Evolutionary conservation across 2,329 filamentous ascomycete species (phyloP).

Genomic region (Plenodomus tracheiphilus): DNA sequence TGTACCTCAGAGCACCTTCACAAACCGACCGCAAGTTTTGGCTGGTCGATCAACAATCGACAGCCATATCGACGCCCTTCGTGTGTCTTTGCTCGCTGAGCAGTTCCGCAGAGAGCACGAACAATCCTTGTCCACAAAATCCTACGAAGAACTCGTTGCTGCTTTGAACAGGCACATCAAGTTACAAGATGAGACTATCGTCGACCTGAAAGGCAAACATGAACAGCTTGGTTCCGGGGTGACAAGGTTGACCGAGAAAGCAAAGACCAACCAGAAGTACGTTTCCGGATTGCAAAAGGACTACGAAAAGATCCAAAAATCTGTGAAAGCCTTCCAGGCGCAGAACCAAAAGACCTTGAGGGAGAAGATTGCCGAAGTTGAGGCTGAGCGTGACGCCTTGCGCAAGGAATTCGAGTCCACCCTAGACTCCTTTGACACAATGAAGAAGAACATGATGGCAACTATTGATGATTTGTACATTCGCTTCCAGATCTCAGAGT

Average conservation of each 20-base stretch:
- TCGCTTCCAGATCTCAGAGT: slow-evolving; percentile 13
- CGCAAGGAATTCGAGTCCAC: slow-evolving; percentile 12
- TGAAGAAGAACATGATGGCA: slow-evolving; percentile 14
- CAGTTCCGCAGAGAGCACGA: slow-evolving; percentile 12
- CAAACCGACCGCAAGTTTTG: not conserved
- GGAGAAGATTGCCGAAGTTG: slow-evolving; percentile 21
- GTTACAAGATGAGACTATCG: slow-evolving; percentile 9
- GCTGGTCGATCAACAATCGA: slow-evolving; percentile 6
- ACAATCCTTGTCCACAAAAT: not conserved
- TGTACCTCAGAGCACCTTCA: not conserved
- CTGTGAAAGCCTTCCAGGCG: slow-evolving; percentile 8
- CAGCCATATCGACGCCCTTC: slow-evolving; percentile 7
- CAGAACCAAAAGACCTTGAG: slow-evolving; percentile 15
- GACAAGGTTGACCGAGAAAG: slow-evolving; percentile 13
- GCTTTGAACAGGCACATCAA: slow-evolving; percentile 10
- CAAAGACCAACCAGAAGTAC: slow-evolving; percentile 27
- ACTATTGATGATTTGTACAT: slow-evolving; percentile 20
- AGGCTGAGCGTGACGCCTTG: slow-evolving; percentile 26
- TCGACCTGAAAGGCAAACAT: slow-evolving; percentile 11
- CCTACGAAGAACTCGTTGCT: slow-evolving; percentile 9
- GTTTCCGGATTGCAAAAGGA: slow-evolving; percentile 34
- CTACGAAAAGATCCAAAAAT: slow-evolving; percentile 24
- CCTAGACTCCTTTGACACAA: slow-evolving; percentile 12
- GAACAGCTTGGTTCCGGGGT: slow-evolving; percentile 4
- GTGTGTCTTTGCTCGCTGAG: slow-evolving; percentile 13